These are phyloP conservation scores for Porcisia deanei DNA, from an alignment of 208 protist genomes.

Conservation along the genomic window DNA sequence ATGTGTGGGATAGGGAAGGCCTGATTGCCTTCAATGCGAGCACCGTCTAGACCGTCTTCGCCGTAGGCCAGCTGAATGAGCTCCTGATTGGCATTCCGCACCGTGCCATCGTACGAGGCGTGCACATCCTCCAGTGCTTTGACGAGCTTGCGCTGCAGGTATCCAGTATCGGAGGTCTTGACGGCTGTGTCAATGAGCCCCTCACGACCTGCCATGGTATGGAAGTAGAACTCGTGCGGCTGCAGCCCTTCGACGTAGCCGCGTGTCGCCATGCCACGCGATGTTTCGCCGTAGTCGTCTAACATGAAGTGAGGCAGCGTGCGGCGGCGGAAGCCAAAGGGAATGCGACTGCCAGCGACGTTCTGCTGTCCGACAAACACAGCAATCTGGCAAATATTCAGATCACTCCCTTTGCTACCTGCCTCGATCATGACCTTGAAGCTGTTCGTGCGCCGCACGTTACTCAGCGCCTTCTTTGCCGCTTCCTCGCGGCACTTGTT, in stretches of 20 bases:
- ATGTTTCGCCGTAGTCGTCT: conserved; percentile 98
- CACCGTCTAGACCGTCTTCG: conserved; percentile 98
- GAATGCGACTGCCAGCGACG: conserved; percentile 99
- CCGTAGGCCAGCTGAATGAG: conserved; percentile 99
- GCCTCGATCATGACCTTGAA: conserved; percentile 97
- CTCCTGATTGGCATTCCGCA: conserved; percentile 95
- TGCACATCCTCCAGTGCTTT: conserved; percentile 99
- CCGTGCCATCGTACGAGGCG: conserved; percentile 98
- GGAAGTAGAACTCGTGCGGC: conserved; percentile 99
- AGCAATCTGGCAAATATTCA: conserved; percentile 99
- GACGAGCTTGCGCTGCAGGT: conserved; percentile 95
- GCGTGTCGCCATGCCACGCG: conserved; percentile 98
- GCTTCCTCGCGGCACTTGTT: conserved; percentile 94
- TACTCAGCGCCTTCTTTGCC: conserved; percentile 83
- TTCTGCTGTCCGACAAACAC: conserved; percentile 99
- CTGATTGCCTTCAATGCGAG: conserved; percentile 92
- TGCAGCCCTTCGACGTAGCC: conserved; percentile 98
- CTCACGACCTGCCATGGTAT: conserved; percentile 99
- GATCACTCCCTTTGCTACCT: conserved; percentile 98
- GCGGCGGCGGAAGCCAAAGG: conserved; percentile 96
- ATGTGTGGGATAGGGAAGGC: conserved; percentile 66
- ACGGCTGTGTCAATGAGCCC: conserved; percentile 99
- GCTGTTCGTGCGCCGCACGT: conserved; percentile 91
- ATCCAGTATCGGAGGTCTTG: conserved; percentile 99
- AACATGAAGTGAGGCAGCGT: conserved; percentile 99